Evolutionary conservation across 208 protist species (phyloP), one percentile per base, ranked within the genome.

Genomic region (Wallacemonas sp.): DNA sequence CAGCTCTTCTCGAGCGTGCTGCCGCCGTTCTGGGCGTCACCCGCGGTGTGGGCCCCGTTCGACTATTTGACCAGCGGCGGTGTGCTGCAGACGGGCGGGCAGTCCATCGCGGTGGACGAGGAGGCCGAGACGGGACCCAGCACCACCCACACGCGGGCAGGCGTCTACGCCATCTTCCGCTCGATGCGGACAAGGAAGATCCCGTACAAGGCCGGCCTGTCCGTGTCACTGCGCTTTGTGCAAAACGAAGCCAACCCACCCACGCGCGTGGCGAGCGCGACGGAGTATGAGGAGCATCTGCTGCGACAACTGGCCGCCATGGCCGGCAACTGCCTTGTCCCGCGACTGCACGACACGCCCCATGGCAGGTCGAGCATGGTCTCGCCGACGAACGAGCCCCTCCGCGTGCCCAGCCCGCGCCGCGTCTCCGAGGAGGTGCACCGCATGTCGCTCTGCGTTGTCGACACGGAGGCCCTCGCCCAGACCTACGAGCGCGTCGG

Each of bases 231-330:
- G 26, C 55, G 63, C n/a, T 48, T 73, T 50, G 46, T 73, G 4
- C 31, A 62, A 14, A 57, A 67, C 44, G 22, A 26, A 16, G 18
- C 26, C 11, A 72, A 66, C 49, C 55, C 79, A 5, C 80, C 10
- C 4, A 10, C 52, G 52, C 52, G 52, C 4, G 31, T 59, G 18
- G 52, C 76, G 10, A 67, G 57, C 11, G 55, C 72, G 25, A 82
- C 82, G 22, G 61, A 67, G 12, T 89, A 82, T 61, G 86, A 94
- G 62, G 89, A 86, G 65, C 81, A 86, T 64, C 67, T 92, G 41
- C 36, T 87, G 18, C 73, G 82, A 11, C 76, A 82, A 38, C 75
- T 90, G 18, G 68, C 78, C 23, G 54, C 77, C 26, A 67, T 59
- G 22, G 72, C 69, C 0, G 74, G 66, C 26, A 71, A 72, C 57